Evolutionary conservation across 2,329 filamentous ascomycete genomes (phyloP), one percentile per base, ranked within the genome.

Genomic region (Cladosporium sphaerospermum): DNA sequence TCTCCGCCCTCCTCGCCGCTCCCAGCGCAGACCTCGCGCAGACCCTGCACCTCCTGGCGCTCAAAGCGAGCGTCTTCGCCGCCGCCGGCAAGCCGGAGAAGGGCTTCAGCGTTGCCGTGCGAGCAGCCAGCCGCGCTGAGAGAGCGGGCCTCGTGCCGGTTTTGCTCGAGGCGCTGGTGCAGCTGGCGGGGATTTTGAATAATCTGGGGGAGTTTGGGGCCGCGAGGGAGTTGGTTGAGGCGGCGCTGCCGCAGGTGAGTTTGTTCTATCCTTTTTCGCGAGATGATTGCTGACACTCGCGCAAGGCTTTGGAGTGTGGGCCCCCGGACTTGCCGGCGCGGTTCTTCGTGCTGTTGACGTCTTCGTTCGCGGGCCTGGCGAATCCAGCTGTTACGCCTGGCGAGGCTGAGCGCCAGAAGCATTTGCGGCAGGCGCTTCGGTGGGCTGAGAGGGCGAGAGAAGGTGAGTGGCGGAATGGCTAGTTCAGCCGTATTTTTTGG

Each of bases 41-140:
- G 19, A 83, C 86, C 34, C 75, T 93, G 45, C 81, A 82, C 28
- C 76, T 95, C 0, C 78, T 95, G 11, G 77, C 88, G 2, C 71
- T 85, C 45, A 95, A 95, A 67, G 84, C 83, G 0, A 76, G 80
- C 4, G 76, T 95, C 3, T 82, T 89, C 53, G 80, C 82, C 52
- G 80, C 78, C 59, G 81, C 81, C 41, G 85, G 85, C 2, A 81
- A 85, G 2, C 80, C 89, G 0, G 81, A 88, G 60, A 81, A 86
- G 55, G 89, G 83, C 0, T 89, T 96, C 67, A 89, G 86, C 2
- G 77, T 91, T 4, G 83, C 83, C 4, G 76, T 95, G 62, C 80
- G 88, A 41, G 89, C 89, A 1, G 84, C 87, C 2, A 85, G 80
- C 63, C 81, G 89, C 14, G 85, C 88, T 0, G 83, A 86, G 74